Evolutionary conservation across 1,284 basidiomycete genomes (phyloP), one percentile per base, ranked within the genome.

Genomic region (Cryptococcus jaspeensis): DNA sequence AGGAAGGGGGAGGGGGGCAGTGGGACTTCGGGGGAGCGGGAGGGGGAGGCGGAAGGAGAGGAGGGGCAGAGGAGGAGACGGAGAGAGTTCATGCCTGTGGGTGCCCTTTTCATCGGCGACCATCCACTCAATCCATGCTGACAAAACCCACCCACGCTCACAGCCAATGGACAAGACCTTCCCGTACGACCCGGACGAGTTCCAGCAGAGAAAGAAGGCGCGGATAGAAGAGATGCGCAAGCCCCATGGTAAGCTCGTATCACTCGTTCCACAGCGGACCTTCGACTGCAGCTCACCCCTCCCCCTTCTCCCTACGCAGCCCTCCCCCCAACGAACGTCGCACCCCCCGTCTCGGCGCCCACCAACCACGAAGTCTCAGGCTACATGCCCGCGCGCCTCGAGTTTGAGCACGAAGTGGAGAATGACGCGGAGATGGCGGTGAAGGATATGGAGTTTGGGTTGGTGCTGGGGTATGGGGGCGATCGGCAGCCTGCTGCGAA

Each of bases 351-450:
- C n/a, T 97, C 94, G 9, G 87, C 88, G 0, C 95, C 95, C 3
- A 92, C 89, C 1, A 88, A 93, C 32, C 96, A 98, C 77, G 96
- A 99, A 79, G 84, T 99, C 42, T 87, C 87, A 12, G 90, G 89
- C 0, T 98, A 89, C 79, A 89, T 99, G 78, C 95, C 95, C 7
- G 95, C 95, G 18, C 87, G 96, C 44, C 83, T 99, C 49, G 95
- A 99, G 75, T 99, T 99, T 73, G 96, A 99, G 74, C 90, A 92
- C 65, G 96, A 99, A 77, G 80, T 92, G 18, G 95, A 98, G 72
- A 94, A 96, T 72, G 93, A 98, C 38, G 95, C 95, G 0, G 95
- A 99, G 72, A 87, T 94, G 70, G 79, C 92, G 1, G 88, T 98
- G 64, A 99, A 98, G 78, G 93, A 99, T 72, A 83, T 99, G 64